Percentiles rank a stretch among this genome's conserved stretches.
These are phyloP conservation scores for Martiniozyma asiatica DNA, from an alignment of 1,139 yeast genomes.

Conservation along the genomic window DNA sequence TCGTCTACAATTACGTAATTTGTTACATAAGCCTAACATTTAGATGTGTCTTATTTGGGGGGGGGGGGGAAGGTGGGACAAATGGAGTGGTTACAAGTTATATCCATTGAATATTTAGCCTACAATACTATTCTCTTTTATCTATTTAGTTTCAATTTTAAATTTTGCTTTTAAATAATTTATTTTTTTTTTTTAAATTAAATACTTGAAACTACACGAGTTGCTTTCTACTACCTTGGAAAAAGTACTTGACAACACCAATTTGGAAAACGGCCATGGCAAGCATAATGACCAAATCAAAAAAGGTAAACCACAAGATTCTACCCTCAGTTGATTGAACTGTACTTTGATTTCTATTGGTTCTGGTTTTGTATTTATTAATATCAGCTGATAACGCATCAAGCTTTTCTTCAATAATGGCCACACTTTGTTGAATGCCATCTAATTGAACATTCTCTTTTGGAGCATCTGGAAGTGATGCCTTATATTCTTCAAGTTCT, in stretches of 20 bases:
- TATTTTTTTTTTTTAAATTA: too few relatives aligned
- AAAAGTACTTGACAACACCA: slow-evolving; percentile 71
- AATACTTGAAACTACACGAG: slow-evolving; percentile 49
- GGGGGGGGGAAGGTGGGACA: too few relatives aligned
- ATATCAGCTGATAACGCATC: slow-evolving; percentile 52
- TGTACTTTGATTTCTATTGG: slow-evolving; percentile 82
- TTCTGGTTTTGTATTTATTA: slow-evolving; percentile 85
- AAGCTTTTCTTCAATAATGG: slow-evolving; percentile 56
- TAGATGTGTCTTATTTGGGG: too few relatives aligned
- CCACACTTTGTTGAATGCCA: slow-evolving; percentile 46
- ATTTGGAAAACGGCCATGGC: slow-evolving; percentile 83
- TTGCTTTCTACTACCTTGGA: slow-evolving; percentile 75
- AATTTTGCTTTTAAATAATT: too few relatives aligned
- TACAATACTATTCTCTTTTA: too few relatives aligned
- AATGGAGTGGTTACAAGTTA: too few relatives aligned
- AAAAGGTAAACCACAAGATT: slow-evolving; percentile 71
- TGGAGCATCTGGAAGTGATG: slow-evolving; percentile 56
- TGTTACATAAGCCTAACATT: too few relatives aligned
- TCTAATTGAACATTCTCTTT: slow-evolving; percentile 46
- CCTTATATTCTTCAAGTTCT: slow-evolving; percentile 30
- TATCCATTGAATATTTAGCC: too few relatives aligned
- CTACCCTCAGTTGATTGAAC: slow-evolving; percentile 82
- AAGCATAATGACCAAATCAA: slow-evolving; percentile 72
- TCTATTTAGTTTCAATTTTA: too few relatives aligned
- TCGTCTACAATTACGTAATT: too few relatives aligned